Percentiles rank a stretch among this genome's conserved stretches.
phyloP scores from a whole-genome alignment of 768 basidiomycete genomes.

The Suillus weaverae region DNA sequence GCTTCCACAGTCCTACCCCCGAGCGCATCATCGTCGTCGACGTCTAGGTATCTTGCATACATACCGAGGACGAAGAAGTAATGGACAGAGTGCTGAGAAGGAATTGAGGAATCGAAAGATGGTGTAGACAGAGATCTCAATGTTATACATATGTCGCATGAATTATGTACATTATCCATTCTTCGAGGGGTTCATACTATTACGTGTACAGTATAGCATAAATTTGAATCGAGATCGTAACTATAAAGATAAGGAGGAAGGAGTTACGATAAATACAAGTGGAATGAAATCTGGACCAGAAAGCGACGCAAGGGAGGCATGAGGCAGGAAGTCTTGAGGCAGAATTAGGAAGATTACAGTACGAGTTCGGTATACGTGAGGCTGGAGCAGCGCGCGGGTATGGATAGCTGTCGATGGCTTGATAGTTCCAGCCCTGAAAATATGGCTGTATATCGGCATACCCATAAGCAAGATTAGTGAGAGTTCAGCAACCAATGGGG shows the following conservation, averaged over 20 bases:
- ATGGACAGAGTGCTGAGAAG: neutral
- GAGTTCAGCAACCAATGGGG: constrained; percentile 8
- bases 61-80: neutral
- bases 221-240: constrained; percentile 20
- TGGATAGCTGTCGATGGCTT: constrained; percentile 9
- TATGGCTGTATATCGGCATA: constrained; percentile 37
- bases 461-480: constrained; percentile 20
- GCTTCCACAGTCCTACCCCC: neutral
- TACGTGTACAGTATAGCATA: constrained; percentile 28
- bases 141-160: neutral
- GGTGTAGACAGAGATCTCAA: neutral
- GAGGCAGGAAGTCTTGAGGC: neutral
- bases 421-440: constrained; percentile 25
- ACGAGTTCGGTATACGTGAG: constrained; percentile 29
- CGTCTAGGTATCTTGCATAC: neutral
- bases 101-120: neutral
- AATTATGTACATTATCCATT: constrained; percentile 28
- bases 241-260: neutral
- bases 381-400: constrained; percentile 3
- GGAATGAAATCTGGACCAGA: neutral
- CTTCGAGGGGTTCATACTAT: constrained; percentile 18
- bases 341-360: constrained; percentile 21
- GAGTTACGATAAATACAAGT: neutral
- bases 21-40: too few relatives aligned
- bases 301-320: neutral